Evolutionary conservation across 2,329 filamentous ascomycete genomes (phyloP).

Genomic region (Hymenoscyphus fraxineus): DNA sequence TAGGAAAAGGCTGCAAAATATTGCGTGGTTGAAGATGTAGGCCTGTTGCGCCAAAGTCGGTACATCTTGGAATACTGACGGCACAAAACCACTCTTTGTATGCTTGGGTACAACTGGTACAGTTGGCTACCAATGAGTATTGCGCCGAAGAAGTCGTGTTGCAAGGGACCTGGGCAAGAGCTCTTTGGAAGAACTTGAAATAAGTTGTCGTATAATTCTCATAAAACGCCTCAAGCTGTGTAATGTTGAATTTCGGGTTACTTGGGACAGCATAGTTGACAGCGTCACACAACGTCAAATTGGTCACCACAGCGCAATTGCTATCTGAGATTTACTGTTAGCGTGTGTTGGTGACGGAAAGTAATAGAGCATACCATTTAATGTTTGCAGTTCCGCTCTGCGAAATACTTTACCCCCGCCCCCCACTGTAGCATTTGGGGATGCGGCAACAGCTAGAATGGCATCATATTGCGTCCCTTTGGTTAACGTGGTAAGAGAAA

Average conservation of each 20-base stretch:
- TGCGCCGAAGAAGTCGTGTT: slow-evolving; percentile 67
- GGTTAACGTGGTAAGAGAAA: slow-evolving; percentile 76
- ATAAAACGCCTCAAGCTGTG: slow-evolving; percentile 67
- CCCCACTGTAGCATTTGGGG: slow-evolving; percentile 52
- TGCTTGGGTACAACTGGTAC: slow-evolving; percentile 69
- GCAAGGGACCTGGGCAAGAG: slow-evolving; percentile 80
- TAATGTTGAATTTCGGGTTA: slow-evolving; percentile 60
- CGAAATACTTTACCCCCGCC: slow-evolving; percentile 76
- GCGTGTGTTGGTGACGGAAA: slow-evolving; percentile 7
- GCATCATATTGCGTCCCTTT: slow-evolving; percentile 67
- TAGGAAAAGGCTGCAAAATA: slow-evolving; percentile 64
- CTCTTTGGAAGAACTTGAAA: slow-evolving; percentile 77
- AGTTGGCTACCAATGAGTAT: slow-evolving; percentile 78
- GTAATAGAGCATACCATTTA: slow-evolving; percentile 55
- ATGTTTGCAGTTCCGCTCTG: slow-evolving; percentile 71
- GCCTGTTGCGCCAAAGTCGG: slow-evolving; percentile 65
- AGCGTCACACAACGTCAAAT: slow-evolving; percentile 83
- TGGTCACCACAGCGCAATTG: slow-evolving; percentile 81
- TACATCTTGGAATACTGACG: slow-evolving; percentile 87
- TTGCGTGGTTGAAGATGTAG: slow-evolving; percentile 61
- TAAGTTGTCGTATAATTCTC: slow-evolving; percentile 67
- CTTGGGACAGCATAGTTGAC: slow-evolving; percentile 89
- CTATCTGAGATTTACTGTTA: slow-evolving; percentile 45
- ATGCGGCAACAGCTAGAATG: slow-evolving; percentile 63
- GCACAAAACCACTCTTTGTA: slow-evolving; percentile 97